phyloP scores from a whole-genome alignment of 169 alveolate species.

The Plasmodium cynomolgi region DNA sequence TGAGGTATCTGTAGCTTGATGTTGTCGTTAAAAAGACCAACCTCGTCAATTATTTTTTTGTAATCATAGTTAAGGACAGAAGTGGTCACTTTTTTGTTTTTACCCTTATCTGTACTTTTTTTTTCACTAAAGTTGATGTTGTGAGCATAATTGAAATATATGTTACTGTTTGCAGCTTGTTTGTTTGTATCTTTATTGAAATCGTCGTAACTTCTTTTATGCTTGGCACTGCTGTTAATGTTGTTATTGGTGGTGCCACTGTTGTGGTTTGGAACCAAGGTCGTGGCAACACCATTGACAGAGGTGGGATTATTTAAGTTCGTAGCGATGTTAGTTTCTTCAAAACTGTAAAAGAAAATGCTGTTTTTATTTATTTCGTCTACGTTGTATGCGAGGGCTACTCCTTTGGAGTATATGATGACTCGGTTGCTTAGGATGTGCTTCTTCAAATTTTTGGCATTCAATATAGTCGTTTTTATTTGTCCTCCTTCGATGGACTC shows the following conservation, averaged over 20 bases:
- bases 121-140: conserved; percentile 56
- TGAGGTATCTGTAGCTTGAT: conserved; percentile 53
- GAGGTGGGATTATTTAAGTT: neutral
- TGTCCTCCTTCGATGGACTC: conserved; percentile 2
- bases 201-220: conserved; percentile 31
- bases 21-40: conserved; percentile 22
- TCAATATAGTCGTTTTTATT: conserved; percentile 42
- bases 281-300: neutral
- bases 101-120: neutral
- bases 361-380: conserved; percentile 63
- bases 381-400: conserved; percentile 34
- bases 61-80: conserved; percentile 47
- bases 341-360: conserved; percentile 48
- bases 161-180: conserved; percentile 17
- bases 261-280: neutral
- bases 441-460: conserved; percentile 42
- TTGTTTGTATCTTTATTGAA: conserved; percentile 16
- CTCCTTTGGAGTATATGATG: conserved; percentile 53
- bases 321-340: neutral
- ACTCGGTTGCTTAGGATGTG: conserved; percentile 55
- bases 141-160: conserved; percentile 50
- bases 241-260: neutral
- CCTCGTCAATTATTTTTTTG: conserved; percentile 24
- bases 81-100: conserved; percentile 40
- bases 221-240: neutral